A percentile compares a stretch with the other conserved stretches of the same genome.
phyloP scores from a whole-genome alignment of 345 rosid genomes.

The Brassica incana region DNA sequence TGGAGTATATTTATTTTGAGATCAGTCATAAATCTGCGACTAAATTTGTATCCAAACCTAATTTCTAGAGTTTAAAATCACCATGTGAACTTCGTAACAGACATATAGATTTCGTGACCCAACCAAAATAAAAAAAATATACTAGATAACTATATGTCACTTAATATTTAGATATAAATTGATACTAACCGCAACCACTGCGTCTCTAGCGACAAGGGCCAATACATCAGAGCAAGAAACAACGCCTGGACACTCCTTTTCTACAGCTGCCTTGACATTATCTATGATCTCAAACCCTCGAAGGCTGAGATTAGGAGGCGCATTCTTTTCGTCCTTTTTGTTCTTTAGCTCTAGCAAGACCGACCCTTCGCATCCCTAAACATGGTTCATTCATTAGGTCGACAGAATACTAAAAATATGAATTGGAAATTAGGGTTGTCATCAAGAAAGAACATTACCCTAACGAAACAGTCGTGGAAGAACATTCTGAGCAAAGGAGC shows the following conservation, averaged over 20 bases:
- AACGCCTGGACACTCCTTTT: conserved; percentile 65
- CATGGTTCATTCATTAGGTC: not conserved
- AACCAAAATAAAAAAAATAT: not conserved
- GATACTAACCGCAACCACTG: conserved; percentile 21
- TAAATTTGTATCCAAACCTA: not conserved
- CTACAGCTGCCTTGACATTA: conserved; percentile 52
- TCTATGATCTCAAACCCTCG: conserved; percentile 68
- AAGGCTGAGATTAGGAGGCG: conserved; percentile 51
- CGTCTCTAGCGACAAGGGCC: conserved; percentile 70
- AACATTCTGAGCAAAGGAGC: conserved; percentile 70
- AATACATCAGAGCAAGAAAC: conserved; percentile 81
- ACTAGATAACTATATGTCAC: not conserved
- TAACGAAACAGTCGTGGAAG: conserved; percentile 82
- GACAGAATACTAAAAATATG: not conserved
- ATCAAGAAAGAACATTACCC: conserved; percentile 42
- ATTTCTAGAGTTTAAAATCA: not conserved
- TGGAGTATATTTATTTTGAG: not conserved
- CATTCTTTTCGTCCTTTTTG: conserved; percentile 54
- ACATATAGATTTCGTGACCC: not conserved
- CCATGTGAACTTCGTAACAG: not conserved
- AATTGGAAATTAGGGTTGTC: not conserved
- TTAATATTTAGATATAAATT: not conserved
- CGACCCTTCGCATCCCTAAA: conserved; percentile 88
- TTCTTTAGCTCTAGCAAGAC: conserved; percentile 55
- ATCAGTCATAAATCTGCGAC: not conserved